These are phyloP conservation scores for Ailanthus altissimus DNA, from an alignment of 345 rosid species.

Conservation along the genomic window DNA sequence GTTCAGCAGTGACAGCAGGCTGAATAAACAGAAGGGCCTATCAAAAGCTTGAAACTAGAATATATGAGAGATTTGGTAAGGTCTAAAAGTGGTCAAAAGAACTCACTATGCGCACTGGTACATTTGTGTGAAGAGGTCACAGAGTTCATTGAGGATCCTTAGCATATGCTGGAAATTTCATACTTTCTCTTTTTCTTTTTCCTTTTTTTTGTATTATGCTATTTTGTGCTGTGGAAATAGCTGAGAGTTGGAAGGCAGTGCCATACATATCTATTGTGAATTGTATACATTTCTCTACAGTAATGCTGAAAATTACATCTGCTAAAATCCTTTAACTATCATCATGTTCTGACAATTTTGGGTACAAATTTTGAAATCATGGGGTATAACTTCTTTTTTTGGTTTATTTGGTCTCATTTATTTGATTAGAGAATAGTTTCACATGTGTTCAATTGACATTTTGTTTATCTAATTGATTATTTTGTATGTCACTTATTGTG, in stretches of 20 bases:
- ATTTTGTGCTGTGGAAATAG: background rate
- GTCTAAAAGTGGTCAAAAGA: background rate
- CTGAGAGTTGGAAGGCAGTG: background rate
- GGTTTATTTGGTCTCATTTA: background rate
- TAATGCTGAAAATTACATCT: background rate
- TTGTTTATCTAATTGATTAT: background rate
- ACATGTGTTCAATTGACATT: background rate
- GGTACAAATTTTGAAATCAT: background rate
- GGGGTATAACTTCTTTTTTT: too few species aligned
- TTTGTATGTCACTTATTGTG: constrained; percentile 12
- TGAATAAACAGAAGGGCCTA: background rate
- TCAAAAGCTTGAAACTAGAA: background rate
- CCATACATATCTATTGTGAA: background rate
- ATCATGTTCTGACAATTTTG: background rate
- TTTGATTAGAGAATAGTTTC: background rate
- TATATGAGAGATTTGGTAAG: background rate
- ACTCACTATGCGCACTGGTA: background rate
- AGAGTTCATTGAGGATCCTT: background rate
- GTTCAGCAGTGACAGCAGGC: background rate
- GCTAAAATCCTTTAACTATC: background rate
- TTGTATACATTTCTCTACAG: background rate
- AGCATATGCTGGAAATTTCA: background rate
- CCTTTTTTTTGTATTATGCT: background rate
- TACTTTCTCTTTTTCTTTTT: background rate
- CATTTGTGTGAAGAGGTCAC: background rate